phyloP scores from a whole-genome alignment of 2,329 filamentous ascomycete genomes.

The Penicillium oxalicum region DNA sequence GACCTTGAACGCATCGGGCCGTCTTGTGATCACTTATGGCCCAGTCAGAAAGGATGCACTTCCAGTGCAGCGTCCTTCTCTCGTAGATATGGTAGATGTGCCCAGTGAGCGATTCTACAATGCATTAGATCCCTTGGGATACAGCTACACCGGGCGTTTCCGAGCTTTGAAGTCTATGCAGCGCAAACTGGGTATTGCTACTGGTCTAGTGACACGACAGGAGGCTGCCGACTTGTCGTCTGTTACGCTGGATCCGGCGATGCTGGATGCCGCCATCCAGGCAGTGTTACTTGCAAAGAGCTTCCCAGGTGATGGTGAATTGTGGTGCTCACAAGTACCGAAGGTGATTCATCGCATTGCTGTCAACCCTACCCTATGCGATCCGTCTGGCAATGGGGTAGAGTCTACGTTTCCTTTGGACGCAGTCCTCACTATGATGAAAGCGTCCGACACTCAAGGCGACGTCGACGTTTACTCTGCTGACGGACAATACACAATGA shows the following conservation, averaged over 20 bases:
- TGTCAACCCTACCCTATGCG: slow-evolving; percentile 6
- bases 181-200: neutral
- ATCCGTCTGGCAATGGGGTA: too few species aligned
- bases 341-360: slow-evolving; percentile 5
- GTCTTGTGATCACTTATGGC: neutral
- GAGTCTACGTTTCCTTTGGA: neutral
- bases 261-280: slow-evolving; percentile 19
- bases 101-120: slow-evolving; percentile 5
- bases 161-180: neutral
- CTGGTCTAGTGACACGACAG: neutral
- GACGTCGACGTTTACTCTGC: neutral
- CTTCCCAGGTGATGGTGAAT: slow-evolving; percentile 12
- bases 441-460: neutral
- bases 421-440: neutral
- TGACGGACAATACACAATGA: neutral
- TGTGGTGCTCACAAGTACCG: slow-evolving; percentile 16
- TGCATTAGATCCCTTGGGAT: neutral
- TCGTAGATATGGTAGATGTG: neutral
- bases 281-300: slow-evolving; percentile 11
- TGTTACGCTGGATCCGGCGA: slow-evolving; percentile 11
- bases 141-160: slow-evolving; percentile 1
- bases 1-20: too few species aligned
- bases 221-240: neutral
- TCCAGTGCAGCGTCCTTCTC: too few species aligned
- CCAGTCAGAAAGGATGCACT: too few species aligned